Conservation (phyloP, 2,329 filamentous ascomycete species). For the Paecilomyces dactylethromorphus region DNA sequence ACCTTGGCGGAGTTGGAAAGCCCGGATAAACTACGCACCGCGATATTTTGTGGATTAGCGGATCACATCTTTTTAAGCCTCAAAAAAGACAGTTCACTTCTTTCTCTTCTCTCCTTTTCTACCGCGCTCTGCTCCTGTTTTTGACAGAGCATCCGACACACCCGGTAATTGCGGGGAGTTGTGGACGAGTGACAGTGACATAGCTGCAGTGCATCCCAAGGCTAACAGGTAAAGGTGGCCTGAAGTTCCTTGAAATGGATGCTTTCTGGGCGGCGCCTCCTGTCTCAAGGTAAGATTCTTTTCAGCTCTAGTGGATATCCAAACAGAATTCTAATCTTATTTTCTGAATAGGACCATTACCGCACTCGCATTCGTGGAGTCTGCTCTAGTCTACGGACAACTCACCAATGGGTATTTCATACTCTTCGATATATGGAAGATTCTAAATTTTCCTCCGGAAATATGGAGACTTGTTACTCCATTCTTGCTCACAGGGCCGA, state of each 20-base stretch:
- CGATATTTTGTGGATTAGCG: not conserved
- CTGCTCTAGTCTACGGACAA: slow-evolving; percentile 53
- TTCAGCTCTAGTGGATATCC: slow-evolving; percentile 17
- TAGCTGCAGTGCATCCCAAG: not conserved
- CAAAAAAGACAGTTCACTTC: slow-evolving; percentile 3
- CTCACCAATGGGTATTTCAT: slow-evolving; percentile 48
- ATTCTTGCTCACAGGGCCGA: slow-evolving; percentile 53
- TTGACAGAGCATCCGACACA: not conserved
- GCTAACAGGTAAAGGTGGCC: not conserved
- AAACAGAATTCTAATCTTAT: not conserved
- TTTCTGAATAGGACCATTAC: slow-evolving; percentile 55
- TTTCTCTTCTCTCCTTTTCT: slow-evolving; percentile 5
- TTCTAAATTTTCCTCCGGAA: slow-evolving; percentile 55
- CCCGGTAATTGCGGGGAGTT: not conserved
- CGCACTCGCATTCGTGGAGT: slow-evolving; percentile 57
- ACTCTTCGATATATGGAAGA: slow-evolving; percentile 43
- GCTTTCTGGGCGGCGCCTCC: slow-evolving; percentile 60
- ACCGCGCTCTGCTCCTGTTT: not conserved
- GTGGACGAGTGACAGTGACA: not conserved
- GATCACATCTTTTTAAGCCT: not conserved
- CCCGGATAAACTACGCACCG: not conserved
- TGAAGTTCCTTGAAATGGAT: slow-evolving; percentile 42
- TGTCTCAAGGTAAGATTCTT: slow-evolving; percentile 52
- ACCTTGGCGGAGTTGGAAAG: not conserved
- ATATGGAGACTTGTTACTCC: slow-evolving; percentile 54